A percentile compares a stretch with the other conserved stretches of the same genome.
These are phyloP conservation scores for Coniochaeta sp. DNA, from an alignment of 2,329 filamentous ascomycete species.

Conservation along the genomic window DNA sequence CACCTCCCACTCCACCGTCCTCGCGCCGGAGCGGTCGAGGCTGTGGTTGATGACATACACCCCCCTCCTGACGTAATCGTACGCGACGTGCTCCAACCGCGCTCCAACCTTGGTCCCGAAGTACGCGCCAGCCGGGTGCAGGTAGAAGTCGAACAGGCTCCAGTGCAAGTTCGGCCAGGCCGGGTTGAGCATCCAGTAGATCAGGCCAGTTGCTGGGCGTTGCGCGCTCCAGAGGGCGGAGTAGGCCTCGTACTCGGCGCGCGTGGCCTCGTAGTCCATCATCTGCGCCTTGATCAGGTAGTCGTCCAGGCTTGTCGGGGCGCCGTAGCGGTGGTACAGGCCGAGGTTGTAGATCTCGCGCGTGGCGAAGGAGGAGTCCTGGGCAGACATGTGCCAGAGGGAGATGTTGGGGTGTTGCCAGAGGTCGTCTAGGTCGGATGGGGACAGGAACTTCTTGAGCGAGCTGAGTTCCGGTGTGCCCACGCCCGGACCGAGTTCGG, in stretches of 20 bases:
- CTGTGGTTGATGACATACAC: slow-evolving; percentile 51
- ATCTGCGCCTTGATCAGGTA: slow-evolving; percentile 55
- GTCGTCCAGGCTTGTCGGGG: slow-evolving; percentile 43
- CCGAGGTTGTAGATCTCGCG: slow-evolving; percentile 52
- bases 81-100: slow-evolving; percentile 45
- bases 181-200: slow-evolving; percentile 64
- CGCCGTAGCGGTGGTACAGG: slow-evolving; percentile 44
- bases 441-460: slow-evolving; percentile 44
- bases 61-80: slow-evolving; percentile 38
- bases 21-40: slow-evolving; percentile 25
- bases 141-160: slow-evolving; percentile 58
- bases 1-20: slow-evolving; percentile 41
- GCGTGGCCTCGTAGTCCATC: slow-evolving; percentile 57
- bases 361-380: slow-evolving; percentile 46
- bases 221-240: slow-evolving; percentile 39
- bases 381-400: slow-evolving; percentile 54
- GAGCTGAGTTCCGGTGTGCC: slow-evolving; percentile 53
- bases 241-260: slow-evolving; percentile 52
- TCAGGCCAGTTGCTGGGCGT: slow-evolving; percentile 49
- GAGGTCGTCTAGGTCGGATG: slow-evolving; percentile 43
- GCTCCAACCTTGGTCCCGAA: slow-evolving; percentile 49
- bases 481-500: slow-evolving; percentile 54
- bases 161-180: slow-evolving; percentile 61
- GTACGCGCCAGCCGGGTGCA: slow-evolving; percentile 50
- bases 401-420: slow-evolving; percentile 47